Evolutionary conservation across 441 rosid genomes (phyloP).

Genomic region (Geranium incanum): DNA sequence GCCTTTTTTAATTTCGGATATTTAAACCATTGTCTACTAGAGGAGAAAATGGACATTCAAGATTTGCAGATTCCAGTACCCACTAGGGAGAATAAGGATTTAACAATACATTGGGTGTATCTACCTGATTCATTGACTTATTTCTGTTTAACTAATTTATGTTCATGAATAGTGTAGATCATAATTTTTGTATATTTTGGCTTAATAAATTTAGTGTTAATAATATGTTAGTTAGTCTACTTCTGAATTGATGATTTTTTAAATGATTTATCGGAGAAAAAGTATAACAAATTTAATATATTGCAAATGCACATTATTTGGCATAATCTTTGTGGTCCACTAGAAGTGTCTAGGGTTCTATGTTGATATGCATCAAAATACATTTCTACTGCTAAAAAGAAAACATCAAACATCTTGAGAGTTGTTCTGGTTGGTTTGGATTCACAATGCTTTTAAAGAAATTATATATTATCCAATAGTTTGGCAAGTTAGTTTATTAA

Average conservation of each 20-base stretch:
- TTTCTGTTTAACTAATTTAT: not conserved
- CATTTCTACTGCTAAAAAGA: slow-evolving; percentile 1
- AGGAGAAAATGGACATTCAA: not conserved
- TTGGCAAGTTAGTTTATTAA: not conserved
- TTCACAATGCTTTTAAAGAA: not conserved
- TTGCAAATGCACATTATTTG: not conserved
- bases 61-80: not conserved
- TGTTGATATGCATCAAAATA: not conserved
- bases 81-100: not conserved
- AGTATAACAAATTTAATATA: not conserved
- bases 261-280: not conserved
- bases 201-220: not conserved
- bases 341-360: slow-evolving; percentile 2
- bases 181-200: not conserved
- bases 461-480: not conserved
- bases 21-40: not conserved
- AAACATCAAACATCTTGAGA: slow-evolving; percentile 2
- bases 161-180: not conserved
- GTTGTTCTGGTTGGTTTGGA: not conserved
- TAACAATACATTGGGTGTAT: not conserved
- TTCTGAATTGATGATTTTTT: not conserved
- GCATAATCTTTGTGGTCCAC: not conserved
- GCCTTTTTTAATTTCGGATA: not conserved
- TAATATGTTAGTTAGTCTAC: not conserved
- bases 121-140: not conserved